A percentile compares a stretch with the other conserved stretches of the same genome.
phyloP scores from a whole-genome alignment of 169 alveolate genomes.

The Eimeria tenella region DNA sequence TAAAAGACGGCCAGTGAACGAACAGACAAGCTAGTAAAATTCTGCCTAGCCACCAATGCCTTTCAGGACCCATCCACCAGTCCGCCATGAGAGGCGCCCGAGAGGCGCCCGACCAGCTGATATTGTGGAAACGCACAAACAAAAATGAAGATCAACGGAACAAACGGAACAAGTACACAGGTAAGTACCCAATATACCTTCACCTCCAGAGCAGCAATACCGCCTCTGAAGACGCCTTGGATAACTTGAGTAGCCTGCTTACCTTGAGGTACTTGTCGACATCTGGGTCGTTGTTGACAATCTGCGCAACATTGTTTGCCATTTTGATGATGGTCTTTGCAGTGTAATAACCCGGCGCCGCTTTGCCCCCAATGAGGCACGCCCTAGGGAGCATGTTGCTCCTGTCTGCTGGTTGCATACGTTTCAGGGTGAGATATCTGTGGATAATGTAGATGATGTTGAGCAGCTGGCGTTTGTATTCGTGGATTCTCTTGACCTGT shows the following conservation, averaged over 20 bases:
- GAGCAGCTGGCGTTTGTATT: conserved; percentile 95
- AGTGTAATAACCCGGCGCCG: conserved; percentile 93
- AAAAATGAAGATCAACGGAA: neutral
- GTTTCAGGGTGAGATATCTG: conserved; percentile 81
- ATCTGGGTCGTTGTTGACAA: conserved; percentile 94
- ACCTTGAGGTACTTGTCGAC: conserved; percentile 90
- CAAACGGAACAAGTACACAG: neutral
- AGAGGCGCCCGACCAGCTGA: too few relatives aligned
- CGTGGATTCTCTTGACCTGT: conserved; percentile 96
- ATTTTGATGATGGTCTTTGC: conserved; percentile 96
- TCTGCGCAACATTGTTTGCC: conserved; percentile 89
- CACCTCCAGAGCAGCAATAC: too few relatives aligned
- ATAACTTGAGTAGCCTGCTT: neutral
- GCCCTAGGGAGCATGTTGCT: conserved; percentile 89
- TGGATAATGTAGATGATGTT: conserved; percentile 93
- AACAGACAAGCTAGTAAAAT: too few relatives aligned
- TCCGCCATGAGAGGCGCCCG: too few relatives aligned
- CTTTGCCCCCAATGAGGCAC: conserved; percentile 96
- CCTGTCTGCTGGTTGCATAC: conserved; percentile 89
- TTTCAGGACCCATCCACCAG: too few relatives aligned
- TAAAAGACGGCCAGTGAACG: too few relatives aligned
- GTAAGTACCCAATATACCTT: too few relatives aligned
- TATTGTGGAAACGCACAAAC: too few relatives aligned
- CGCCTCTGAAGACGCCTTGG: too few relatives aligned
- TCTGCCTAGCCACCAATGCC: too few relatives aligned